phyloP scores from a whole-genome alignment of 2,329 filamentous ascomycete species.

The Monosporascus sp. region DNA sequence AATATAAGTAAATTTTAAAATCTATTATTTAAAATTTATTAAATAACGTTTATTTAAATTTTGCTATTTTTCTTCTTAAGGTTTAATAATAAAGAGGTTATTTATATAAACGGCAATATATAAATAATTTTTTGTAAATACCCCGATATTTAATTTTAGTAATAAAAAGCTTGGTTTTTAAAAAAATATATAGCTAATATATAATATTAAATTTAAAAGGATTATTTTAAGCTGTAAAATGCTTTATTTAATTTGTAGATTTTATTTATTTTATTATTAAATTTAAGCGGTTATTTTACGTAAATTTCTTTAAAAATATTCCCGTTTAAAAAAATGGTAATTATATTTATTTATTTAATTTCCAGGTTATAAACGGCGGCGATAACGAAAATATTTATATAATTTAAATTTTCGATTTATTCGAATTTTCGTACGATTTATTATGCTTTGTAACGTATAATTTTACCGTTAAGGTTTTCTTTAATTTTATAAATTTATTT shows the following conservation, averaged over 20 bases:
- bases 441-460: neutral
- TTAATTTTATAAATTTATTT: neutral
- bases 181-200: conserved; percentile 5
- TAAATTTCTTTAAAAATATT: too few species aligned
- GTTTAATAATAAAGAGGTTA: conserved; percentile 4
- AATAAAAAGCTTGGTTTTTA: too few species aligned
- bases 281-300: conserved; percentile 4
- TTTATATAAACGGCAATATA: too few species aligned
- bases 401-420: neutral
- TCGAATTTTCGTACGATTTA: neutral
- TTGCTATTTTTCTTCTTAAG: conserved; percentile 4
- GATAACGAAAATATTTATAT: conserved; percentile 5
- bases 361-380: conserved; percentile 3
- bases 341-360: conserved; percentile 11
- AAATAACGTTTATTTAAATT: conserved; percentile 5
- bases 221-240: too few species aligned
- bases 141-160: too few species aligned
- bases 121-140: too few species aligned
- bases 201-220: conserved; percentile 8
- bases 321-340: too few species aligned
- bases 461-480: neutral
- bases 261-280: conserved; percentile 6
- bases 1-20: conserved; percentile 4
- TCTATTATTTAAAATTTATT: conserved; percentile 8
- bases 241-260: neutral